These are phyloP conservation scores for Magnusiomyces tetraspermus DNA, from an alignment of 1,139 yeast species.

Conservation along the genomic window DNA sequence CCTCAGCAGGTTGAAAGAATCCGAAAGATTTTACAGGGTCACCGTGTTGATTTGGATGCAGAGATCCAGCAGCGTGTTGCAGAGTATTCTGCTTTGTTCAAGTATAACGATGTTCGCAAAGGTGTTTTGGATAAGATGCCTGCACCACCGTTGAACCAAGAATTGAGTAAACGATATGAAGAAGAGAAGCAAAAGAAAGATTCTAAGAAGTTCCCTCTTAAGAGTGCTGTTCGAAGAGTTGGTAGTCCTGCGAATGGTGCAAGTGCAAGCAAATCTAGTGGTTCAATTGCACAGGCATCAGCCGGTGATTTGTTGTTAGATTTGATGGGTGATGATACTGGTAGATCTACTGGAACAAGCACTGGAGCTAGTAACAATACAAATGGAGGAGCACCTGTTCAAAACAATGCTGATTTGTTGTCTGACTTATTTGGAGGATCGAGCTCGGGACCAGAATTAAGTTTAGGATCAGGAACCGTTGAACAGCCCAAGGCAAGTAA, in stretches of 20 bases:
- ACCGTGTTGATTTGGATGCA: conserved; percentile 55
- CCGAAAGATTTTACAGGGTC: conserved; percentile 50
- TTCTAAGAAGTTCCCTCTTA: conserved; percentile 15
- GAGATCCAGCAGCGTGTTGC: conserved; percentile 83
- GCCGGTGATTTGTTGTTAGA: conserved; percentile 55
- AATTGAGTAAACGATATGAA: conserved; percentile 37
- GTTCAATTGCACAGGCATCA: conserved; percentile 12
- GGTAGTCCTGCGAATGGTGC: conserved; percentile 17
- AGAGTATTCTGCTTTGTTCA: conserved; percentile 61
- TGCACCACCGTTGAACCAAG: conserved; percentile 61
- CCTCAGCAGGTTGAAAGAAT: conserved; percentile 44
- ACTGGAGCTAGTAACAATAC: conserved; percentile 18
- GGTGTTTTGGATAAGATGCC: conserved; percentile 88
- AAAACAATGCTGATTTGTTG: conserved; percentile 44
- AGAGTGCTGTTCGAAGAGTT: conserved; percentile 13
- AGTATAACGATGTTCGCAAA: conserved; percentile 53
- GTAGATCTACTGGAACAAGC: background rate
- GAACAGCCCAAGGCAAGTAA: no score
- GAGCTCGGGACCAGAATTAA: no score
- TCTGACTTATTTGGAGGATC: conserved; percentile 58
- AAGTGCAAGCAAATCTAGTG: conserved; percentile 9
- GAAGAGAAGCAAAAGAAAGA: conserved; percentile 22
- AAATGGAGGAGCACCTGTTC: conserved; percentile 12
- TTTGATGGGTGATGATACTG: conserved; percentile 49
- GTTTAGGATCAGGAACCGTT: no score